Percentiles rank a stretch among this genome's conserved stretches.
Evolutionary conservation across 2,329 filamentous ascomycete species (phyloP).

Genomic region (Monosporascus sp.): DNA sequence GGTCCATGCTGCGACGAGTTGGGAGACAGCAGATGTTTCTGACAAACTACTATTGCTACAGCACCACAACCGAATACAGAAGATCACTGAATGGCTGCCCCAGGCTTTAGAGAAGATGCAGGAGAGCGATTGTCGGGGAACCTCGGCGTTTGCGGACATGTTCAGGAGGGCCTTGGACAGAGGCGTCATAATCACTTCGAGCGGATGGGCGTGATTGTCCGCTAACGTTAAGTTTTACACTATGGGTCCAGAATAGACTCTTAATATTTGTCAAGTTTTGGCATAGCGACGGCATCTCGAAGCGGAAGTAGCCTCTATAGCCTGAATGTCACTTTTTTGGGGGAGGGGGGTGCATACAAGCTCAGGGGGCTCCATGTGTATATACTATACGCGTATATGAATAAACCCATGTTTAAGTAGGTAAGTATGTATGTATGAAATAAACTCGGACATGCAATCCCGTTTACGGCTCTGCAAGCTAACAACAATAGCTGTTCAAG

Average conservation of each 20-base stretch:
- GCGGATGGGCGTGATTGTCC: constrained; percentile 4
- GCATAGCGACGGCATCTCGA: not conserved
- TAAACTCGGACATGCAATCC: too few species aligned
- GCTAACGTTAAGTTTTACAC: too few species aligned
- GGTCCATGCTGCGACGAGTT: too few species aligned
- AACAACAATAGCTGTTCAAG: too few species aligned
- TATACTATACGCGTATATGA: too few species aligned
- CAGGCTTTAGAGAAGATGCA: constrained; percentile 48
- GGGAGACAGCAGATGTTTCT: not conserved
- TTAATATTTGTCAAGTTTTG: not conserved
- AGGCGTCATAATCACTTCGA: constrained; percentile 24
- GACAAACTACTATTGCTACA: constrained; percentile 21
- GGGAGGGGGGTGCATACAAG: too few species aligned
- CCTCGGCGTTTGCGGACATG: constrained; percentile 44
- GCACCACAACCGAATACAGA: constrained; percentile 58
- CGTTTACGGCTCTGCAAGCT: too few species aligned
- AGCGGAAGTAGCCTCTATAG: too few species aligned
- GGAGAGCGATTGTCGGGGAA: constrained; percentile 49
- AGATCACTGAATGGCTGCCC: constrained; percentile 59
- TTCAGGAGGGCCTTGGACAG: constrained; percentile 44
- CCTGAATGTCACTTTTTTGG: too few species aligned
- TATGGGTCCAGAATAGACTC: not conserved
- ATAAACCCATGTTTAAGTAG: too few species aligned
- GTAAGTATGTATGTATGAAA: too few species aligned
- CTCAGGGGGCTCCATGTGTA: too few species aligned